Evolutionary conservation across 2,329 filamentous ascomycete species (phyloP).

Genomic region (Parafenestella ontariensis): DNA sequence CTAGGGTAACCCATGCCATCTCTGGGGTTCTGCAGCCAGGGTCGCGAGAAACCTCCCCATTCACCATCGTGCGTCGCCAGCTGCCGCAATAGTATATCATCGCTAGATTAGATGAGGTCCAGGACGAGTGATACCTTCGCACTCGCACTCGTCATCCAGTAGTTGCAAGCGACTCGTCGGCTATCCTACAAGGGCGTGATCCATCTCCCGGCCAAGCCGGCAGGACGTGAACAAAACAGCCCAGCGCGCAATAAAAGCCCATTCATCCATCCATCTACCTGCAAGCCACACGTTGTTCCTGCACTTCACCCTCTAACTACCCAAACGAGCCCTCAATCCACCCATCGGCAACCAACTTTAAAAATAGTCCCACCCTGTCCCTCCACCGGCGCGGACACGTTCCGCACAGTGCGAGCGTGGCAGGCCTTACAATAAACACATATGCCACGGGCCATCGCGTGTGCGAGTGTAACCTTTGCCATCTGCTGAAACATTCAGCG

Average conservation of each 20-base stretch:
- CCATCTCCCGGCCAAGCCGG: slow-evolving; percentile 20
- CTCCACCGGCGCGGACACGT: slow-evolving; percentile 24
- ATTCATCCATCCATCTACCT: slow-evolving; percentile 17
- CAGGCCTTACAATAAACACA: slow-evolving; percentile 33
- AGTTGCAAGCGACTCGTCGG: too few species aligned
- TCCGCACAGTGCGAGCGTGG: slow-evolving; percentile 16
- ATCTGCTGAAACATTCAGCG: slow-evolving; percentile 14
- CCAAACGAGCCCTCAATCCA: slow-evolving; percentile 8
- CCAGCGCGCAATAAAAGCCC: slow-evolving; percentile 11
- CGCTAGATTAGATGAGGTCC: neutral
- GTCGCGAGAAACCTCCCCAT: slow-evolving; percentile 23
- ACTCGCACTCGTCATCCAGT: too few species aligned
- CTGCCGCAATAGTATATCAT: neutral
- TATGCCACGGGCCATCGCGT: slow-evolving; percentile 23
- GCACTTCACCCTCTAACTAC: slow-evolving; percentile 17
- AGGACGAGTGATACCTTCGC: neutral
- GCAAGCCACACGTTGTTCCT: slow-evolving; percentile 32
- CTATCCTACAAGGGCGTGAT: too few species aligned
- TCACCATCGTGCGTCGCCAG: slow-evolving; percentile 6
- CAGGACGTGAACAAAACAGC: neutral
- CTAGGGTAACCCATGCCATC: slow-evolving; percentile 14
- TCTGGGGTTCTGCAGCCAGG: slow-evolving; percentile 28
- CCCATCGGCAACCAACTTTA: slow-evolving; percentile 24
- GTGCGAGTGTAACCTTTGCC: neutral
- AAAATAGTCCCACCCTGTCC: slow-evolving; percentile 30